Evolutionary conservation across 2,329 filamentous ascomycete genomes (phyloP), one percentile per base, ranked within the genome.

Genomic region (Macrophomina tecta): DNA sequence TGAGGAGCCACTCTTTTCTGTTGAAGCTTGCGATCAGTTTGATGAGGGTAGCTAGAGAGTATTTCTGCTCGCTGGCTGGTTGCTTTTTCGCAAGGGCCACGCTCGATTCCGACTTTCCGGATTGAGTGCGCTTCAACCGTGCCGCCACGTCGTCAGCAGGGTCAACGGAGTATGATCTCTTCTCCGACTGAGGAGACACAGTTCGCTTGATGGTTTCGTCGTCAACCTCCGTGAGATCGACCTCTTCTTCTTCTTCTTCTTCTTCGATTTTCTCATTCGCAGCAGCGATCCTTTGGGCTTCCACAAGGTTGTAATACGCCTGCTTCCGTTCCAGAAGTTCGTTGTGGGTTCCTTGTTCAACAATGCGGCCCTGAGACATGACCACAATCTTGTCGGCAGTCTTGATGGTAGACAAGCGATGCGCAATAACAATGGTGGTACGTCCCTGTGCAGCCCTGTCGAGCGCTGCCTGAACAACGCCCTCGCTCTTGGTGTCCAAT

Each of bases 311-410:
- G 78, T 85, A 90, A 78, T 97, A 97, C 16, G 92, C 90, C 30
- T 87, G 89, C 69, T 86, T 82, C 69, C 79, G 84, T 72, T 89
- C 88, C 3, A 97, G 81, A 16, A 97, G 85, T 12, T 90, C 84
- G 69, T 93, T 87, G 76, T 97, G 94, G 0, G 86, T 93, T 61
- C 94, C 94, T 78, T 97, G 92, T 78, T 97, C 94, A 18, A 95
- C 83, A 68, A 97, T 94, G 16, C 84, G 81, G 14, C 93, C 93
- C 67, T 88, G 79, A 9, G 88, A 85, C 89, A 97, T 93, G 72
- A 97, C 93, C 12, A 97, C 91, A 71, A 97, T 97, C 74, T 96
- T 97, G 77, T 97, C 90, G 0, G 93, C 93, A 70, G 92, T 89
- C 78, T 89, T 93, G 81, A 97, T 97, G 11, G 93, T 97, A 0